Evolutionary conservation across 257 asterid genomes (phyloP).

Genomic region (Coffea canephora): DNA sequence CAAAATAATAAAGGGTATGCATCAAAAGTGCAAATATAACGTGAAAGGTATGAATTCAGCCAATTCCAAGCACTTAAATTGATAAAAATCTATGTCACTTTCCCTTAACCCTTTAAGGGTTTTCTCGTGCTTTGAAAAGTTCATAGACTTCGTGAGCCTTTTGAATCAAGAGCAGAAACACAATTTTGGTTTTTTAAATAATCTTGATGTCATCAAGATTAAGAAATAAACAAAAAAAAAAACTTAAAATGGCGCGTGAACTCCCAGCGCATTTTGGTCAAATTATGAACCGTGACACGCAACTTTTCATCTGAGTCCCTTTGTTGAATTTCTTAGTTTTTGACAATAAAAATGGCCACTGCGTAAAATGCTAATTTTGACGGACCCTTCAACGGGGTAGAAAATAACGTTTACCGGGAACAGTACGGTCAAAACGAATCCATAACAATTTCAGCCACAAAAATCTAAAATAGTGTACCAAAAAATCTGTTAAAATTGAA

Average conservation of each 20-base stretch:
- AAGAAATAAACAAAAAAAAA: neutral
- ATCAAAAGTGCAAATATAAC: no score
- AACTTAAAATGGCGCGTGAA: neutral
- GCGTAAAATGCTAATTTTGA: constrained; percentile 7
- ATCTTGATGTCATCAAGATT: no score
- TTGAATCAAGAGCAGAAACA: no score
- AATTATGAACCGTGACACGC: neutral
- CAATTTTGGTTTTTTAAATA: no score
- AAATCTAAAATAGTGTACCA: neutral
- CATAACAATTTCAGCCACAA: neutral
- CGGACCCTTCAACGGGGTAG: neutral
- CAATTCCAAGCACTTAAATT: no score
- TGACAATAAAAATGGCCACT: neutral
- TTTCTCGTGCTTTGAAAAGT: no score
- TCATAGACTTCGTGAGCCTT: no score
- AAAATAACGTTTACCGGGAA: no score
- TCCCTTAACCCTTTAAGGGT: no score
- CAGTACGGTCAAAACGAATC: neutral
- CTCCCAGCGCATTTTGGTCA: neutral
- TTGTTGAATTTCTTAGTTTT: neutral
- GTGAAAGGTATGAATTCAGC: no score
- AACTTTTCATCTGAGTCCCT: neutral
- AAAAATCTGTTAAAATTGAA: neutral
- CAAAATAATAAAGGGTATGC: no score
- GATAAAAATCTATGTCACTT: no score